Evolutionary conservation across 164 flowering plant species (phyloP), one percentile per base, ranked within the genome.

Genomic region (Magnolia sinica): DNA sequence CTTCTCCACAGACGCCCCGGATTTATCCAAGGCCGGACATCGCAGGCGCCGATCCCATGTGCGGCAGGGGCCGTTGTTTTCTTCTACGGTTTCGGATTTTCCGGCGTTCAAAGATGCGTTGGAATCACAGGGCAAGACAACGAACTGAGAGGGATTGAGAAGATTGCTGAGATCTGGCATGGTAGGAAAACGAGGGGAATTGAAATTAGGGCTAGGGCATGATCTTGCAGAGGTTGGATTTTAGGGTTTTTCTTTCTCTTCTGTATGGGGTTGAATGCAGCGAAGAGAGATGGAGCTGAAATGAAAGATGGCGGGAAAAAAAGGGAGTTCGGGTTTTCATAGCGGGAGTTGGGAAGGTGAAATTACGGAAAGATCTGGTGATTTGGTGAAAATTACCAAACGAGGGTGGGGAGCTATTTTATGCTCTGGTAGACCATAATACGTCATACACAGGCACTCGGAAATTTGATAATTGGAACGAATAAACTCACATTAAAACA

Each of bases 151-250:
- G 3, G 88, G 63, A 68, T 75, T 76, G 68, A 82, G 29, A 71
- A 84, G 79, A 75, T 76, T 80, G 64, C 80, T 76, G 69, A 84
- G 75, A 31, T 82, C 82, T 52, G 80, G 80, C 87, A 84, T 84
- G 73, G 72, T 45, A 14, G 5, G 71, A 14, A 68, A 14, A 66
- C 9, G 31, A 22, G 6, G 14, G 51, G 31, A 55, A 52, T 0
- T 8, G 19, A n/a, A 71, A 50, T 20, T 52, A 50, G 37, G n/a
- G 67, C 0, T 50, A 27, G 61, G 55, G 9, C 20, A 23, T 23
- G 52, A n/a, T 22, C 45, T 37, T 4, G 18, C 50, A 69, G 70
- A 65, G 20, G 70, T 58, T 74, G 7, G 59, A 27, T 74, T 69
- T 18, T 24, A 22, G 10, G 29, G 16, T 58, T 8, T 13, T 64